Evolutionary conservation across 345 rosid genomes (phyloP).

Genomic region (Syzygium jambos): DNA sequence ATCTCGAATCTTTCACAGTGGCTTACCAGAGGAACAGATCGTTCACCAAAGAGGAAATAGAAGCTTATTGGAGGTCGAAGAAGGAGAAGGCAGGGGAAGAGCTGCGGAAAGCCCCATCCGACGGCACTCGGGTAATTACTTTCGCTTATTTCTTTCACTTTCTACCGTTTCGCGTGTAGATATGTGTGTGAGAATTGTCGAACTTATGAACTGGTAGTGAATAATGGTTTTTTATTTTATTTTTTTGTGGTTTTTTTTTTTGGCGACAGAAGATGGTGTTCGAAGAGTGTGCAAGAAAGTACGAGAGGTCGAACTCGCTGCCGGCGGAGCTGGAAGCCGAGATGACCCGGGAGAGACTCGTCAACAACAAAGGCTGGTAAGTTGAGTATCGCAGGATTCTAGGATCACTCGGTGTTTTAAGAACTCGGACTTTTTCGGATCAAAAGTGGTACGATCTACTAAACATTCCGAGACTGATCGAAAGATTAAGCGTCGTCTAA

Average conservation of each 20-base stretch:
- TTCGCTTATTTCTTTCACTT: not conserved
- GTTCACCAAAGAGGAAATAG: conserved; percentile 63
- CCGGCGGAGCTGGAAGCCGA: conserved; percentile 21
- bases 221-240: not conserved
- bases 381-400: not conserved
- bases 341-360: conserved; percentile 17
- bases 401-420: not conserved
- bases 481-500: not conserved
- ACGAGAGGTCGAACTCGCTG: conserved; percentile 27
- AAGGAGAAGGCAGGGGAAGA: conserved; percentile 58
- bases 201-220: not conserved
- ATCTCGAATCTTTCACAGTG: conserved; percentile 18
- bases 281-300: not conserved
- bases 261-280: not conserved
- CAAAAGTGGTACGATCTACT: not conserved
- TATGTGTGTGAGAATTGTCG: not conserved
- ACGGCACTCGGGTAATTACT: not conserved
- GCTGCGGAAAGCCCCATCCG: conserved; percentile 29
- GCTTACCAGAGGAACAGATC: conserved; percentile 49
- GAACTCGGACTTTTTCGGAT: no score
- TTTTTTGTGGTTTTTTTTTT: not conserved
- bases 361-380: conserved; percentile 48
- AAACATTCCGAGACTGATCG: not conserved
- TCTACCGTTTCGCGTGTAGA: no score
- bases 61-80: conserved; percentile 63